Conservation (phyloP, 768 basidiomycete genomes). For the Phylloporus sp. region DNA sequence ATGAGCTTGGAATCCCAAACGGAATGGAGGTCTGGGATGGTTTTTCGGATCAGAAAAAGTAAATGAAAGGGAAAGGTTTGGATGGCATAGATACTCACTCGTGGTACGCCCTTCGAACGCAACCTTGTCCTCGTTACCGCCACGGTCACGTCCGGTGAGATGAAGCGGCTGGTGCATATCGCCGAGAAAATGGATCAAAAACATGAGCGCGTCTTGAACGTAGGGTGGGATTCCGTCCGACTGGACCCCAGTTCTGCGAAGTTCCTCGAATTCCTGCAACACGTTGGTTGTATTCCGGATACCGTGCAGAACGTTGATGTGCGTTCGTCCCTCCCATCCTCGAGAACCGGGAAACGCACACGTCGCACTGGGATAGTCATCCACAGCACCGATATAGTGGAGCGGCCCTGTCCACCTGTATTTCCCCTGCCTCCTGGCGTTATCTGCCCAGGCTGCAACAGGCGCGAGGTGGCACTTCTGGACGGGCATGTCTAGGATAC, state of each 20-base stretch:
- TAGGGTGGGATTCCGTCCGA: conserved; percentile 24
- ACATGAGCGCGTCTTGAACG: conserved; percentile 82
- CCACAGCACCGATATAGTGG: conserved; percentile 72
- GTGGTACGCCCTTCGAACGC: conserved; percentile 66
- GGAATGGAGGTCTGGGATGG: conserved; percentile 66
- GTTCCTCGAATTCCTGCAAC: conserved; percentile 46
- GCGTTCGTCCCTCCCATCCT: conserved; percentile 63
- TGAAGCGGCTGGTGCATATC: conserved; percentile 95
- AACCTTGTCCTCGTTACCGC: conserved; percentile 81
- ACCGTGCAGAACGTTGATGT: conserved; percentile 70
- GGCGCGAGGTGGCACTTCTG: conserved; percentile 73
- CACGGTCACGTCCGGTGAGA: conserved; percentile 80
- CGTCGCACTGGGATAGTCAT: conserved; percentile 71
- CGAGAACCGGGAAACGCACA: conserved; percentile 74
- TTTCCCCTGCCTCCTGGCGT: conserved; percentile 42
- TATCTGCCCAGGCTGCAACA: conserved; percentile 88
- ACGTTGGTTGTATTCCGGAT: conserved; percentile 73
- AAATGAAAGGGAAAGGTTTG: neutral
- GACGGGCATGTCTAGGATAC: conserved; percentile 52
- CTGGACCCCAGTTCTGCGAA: conserved; percentile 2
- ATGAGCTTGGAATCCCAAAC: conserved; percentile 85
- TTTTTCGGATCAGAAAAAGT: neutral
- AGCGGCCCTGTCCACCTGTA: conserved; percentile 71
- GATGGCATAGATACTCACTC: conserved; percentile 44
- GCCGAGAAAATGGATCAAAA: conserved; percentile 89